Base-by-base conservation (phyloP, 2,329 filamentous ascomycete species). In the Claviceps digitariae region DNA sequence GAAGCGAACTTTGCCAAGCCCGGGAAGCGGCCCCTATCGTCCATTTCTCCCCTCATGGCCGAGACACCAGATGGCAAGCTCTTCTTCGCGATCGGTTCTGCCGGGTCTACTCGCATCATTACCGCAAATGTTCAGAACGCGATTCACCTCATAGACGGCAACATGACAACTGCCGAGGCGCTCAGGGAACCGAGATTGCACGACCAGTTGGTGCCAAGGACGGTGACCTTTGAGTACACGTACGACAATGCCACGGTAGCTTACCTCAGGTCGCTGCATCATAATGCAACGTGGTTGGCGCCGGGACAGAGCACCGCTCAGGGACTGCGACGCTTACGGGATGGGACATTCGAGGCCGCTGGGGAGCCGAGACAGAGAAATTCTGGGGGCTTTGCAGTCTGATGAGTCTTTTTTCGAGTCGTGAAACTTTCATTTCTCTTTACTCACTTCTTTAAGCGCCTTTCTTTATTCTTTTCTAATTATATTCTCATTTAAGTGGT, bases 31-130 rank as follows among this genome's bases (percentile, higher is more conserved):
- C 87, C 89, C 0, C 72, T 94, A 4, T 89, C 84, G 0, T 88
- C 83, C 50, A 90, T 91, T 57, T 79, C 83, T 0, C 86, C 87
- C 0, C 76, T 82, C 31, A 94, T 96, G 44, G 84, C 85, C 53
- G 87, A 90, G 61, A 75, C 81, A 29, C 69, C 78, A 1, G 82
- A 90, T 54, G 79, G 83, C 0, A 76, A 74, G 2, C 73, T 95
- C 0, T 87, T 84, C 63, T 78, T 90, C 55, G 74, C 84, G 20
- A 80, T 86, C 0, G 89, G 89, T 3, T 81, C 87, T 0, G 89
- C 90, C 0, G 90, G 90, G 1, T 90, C 90, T 0, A 88, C 83
- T 44, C 77, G 87, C 3, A 95, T 95, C 66, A 91, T 89, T 61
- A 94, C 88, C 0, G 73, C 87, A 0, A 91, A 85, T 0, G 76